Base-by-base conservation (phyloP, 2,329 filamentous ascomycete species). In the Aspergillus bombycis region DNA sequence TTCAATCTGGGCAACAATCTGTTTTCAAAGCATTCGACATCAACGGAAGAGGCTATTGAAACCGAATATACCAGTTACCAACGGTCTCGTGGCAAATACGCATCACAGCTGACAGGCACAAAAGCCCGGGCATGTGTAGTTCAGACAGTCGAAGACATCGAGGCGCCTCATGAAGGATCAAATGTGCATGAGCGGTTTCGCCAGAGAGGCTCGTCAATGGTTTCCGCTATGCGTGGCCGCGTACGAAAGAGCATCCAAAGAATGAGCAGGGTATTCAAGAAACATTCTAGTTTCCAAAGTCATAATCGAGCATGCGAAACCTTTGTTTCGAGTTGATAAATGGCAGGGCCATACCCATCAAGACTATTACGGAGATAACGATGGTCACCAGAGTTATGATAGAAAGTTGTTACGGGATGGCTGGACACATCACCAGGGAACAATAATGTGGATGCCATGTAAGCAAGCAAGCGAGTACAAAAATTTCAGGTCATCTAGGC, bases 181-280 rank as follows among this genome's bases (percentile, higher is more conserved):
- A 46, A 48, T n/a, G 28, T 43, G 21, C 55, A 45, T 32, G 53
- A 48, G 36, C 12, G 52, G 32, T 61, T 38, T n/a, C 55, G 57
- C 11, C 62, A 65, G 55, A 68, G 56, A 16, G 34, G 43, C 36
- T 57, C 65, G n/a, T 65, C 69, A 1, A 41, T 71, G 3, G 57
- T 71, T 4, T 66, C 54, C 6, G 64, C 45, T 7, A 58, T 71
- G 61, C 65, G 65, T 4, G 57, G 57, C 41, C 61, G 61, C 12
- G 50, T 71, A 9, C 60, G 62, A 54, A 68, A 58, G 36, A 71
- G 62, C 28, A 41, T 71, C 16, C 65, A 63, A n/a, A 63, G 55
- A 14, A 50, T 71, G 43, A 70, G 66, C 50, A 67, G 55, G 48
- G 56, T 65, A 14, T 65, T 72, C 36, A 68, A 64, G 58, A 72